Conservation (phyloP, 495 filamentous ascomycete genomes). For the Aspergillus baeticus region DNA sequence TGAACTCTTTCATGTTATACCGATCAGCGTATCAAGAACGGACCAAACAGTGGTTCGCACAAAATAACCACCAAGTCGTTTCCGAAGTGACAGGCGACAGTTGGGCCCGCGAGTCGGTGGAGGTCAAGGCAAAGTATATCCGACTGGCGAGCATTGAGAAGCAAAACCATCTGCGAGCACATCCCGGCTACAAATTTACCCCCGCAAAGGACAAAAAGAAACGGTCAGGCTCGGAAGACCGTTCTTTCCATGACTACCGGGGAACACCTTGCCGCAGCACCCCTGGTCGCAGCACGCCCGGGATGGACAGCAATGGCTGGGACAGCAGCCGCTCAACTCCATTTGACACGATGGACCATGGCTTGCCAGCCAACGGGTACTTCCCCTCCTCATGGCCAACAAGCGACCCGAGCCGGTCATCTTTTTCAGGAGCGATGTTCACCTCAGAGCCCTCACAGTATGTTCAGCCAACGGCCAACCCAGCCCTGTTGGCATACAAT, state of each 20-base stretch:
- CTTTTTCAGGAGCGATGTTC: conserved; percentile 54
- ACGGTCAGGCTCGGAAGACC: conserved; percentile 35
- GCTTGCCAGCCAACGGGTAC: conserved; percentile 28
- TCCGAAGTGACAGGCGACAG: conserved; percentile 79
- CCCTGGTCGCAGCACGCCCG: conserved; percentile 26
- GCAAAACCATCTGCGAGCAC: conserved; percentile 78
- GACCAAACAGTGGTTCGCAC: conserved; percentile 75
- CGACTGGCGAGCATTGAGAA: conserved; percentile 78
- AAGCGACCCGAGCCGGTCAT: conserved; percentile 57
- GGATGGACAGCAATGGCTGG: conserved; percentile 26
- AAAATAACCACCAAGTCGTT: conserved; percentile 94
- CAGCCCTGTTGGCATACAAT: conserved; percentile 25
- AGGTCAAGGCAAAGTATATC: conserved; percentile 77
- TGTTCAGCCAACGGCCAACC: conserved; percentile 54
- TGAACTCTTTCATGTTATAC: conserved; percentile 99
- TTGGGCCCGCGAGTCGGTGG: conserved; percentile 77
- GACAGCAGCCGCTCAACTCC: conserved; percentile 36
- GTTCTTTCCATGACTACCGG: neutral
- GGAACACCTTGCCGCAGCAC: neutral
- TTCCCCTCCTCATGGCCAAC: conserved; percentile 35
- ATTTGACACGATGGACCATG: conserved; percentile 29
- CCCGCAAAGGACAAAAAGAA: conserved; percentile 71
- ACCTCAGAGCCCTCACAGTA: conserved; percentile 55
- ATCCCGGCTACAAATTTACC: conserved; percentile 94
- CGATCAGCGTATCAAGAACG: conserved; percentile 88